Evolutionary conservation across 2,329 filamentous ascomycete species (phyloP).

Genomic region (Hypoxylon sp.): DNA sequence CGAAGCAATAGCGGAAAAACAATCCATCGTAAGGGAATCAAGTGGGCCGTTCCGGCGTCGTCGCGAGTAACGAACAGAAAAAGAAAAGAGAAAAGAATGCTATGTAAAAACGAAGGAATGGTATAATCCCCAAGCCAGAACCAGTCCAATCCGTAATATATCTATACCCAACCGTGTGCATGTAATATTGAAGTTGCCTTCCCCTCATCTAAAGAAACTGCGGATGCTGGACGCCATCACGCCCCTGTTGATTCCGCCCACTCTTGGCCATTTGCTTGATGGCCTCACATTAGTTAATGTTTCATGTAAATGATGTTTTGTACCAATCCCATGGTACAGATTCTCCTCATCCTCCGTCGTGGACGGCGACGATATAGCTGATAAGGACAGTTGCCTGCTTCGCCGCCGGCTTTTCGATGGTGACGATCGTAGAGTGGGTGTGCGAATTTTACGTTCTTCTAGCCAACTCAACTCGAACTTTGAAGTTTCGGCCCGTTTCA

Average conservation of each 20-base stretch:
- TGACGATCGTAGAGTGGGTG: slow-evolving; percentile 33
- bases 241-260: slow-evolving; percentile 49
- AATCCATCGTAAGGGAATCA: slow-evolving; percentile 19
- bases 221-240: slow-evolving; percentile 53
- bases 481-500: slow-evolving; percentile 38
- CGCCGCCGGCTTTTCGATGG: slow-evolving; percentile 34
- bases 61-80: slow-evolving; percentile 25
- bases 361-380: slow-evolving; percentile 38
- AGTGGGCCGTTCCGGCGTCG: slow-evolving; percentile 24
- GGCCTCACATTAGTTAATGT: slow-evolving; percentile 43
- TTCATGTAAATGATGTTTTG: slow-evolving; percentile 31
- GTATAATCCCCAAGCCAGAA: slow-evolving; percentile 36
- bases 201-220: slow-evolving; percentile 54
- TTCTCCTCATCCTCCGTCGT: slow-evolving; percentile 44
- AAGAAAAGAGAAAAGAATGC: too few relatives aligned
- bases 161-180: slow-evolving; percentile 31
- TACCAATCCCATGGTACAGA: slow-evolving; percentile 33
- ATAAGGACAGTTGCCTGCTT: slow-evolving; percentile 31
- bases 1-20: slow-evolving; percentile 19
- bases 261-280: slow-evolving; percentile 50
- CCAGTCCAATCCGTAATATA: slow-evolving; percentile 25
- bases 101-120: slow-evolving; percentile 34
- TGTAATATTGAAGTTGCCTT: slow-evolving; percentile 34
- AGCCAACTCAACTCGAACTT: slow-evolving; percentile 39
- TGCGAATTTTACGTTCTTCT: slow-evolving; percentile 23